Conservation (phyloP, 2,329 filamentous ascomycete genomes). For the Claviceps sp. region DNA sequence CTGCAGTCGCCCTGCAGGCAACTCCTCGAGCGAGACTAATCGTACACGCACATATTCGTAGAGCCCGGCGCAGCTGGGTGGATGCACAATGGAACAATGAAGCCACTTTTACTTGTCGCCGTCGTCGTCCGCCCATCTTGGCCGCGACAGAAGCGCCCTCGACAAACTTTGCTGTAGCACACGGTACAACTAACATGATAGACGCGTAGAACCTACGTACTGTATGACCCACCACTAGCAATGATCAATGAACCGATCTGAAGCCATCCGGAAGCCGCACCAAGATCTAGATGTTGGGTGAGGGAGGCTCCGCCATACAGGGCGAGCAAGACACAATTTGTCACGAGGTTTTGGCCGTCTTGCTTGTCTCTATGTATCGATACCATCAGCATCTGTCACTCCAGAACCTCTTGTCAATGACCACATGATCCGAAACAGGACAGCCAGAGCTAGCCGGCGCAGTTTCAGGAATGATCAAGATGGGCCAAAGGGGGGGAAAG, state of each 20-base stretch:
- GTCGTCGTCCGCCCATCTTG: too few species aligned
- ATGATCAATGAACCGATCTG: not conserved
- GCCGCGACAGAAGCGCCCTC: not conserved
- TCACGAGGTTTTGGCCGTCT: conserved; percentile 1
- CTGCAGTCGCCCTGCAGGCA: too few species aligned
- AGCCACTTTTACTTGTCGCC: too few species aligned
- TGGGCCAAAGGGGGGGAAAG: conserved; percentile 3
- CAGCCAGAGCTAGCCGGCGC: not conserved
- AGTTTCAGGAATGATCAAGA: conserved; percentile 9
- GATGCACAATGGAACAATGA: too few species aligned
- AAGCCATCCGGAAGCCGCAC: not conserved
- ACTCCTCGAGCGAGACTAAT: too few species aligned
- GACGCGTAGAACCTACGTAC: too few species aligned
- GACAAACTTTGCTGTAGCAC: too few species aligned
- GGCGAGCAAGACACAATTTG: conserved; percentile 3
- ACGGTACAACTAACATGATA: too few species aligned
- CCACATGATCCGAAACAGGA: not conserved
- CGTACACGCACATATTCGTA: too few species aligned
- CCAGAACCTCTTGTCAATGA: not conserved
- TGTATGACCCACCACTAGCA: too few species aligned
- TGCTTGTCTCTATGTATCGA: not conserved
- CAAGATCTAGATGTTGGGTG: not conserved
- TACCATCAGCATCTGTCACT: not conserved
- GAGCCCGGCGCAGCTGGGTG: too few species aligned
- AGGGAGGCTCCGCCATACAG: conserved; percentile 5